phyloP scores from a whole-genome alignment of 176 grass and related monocot species.

The Typha latifolia region DNA sequence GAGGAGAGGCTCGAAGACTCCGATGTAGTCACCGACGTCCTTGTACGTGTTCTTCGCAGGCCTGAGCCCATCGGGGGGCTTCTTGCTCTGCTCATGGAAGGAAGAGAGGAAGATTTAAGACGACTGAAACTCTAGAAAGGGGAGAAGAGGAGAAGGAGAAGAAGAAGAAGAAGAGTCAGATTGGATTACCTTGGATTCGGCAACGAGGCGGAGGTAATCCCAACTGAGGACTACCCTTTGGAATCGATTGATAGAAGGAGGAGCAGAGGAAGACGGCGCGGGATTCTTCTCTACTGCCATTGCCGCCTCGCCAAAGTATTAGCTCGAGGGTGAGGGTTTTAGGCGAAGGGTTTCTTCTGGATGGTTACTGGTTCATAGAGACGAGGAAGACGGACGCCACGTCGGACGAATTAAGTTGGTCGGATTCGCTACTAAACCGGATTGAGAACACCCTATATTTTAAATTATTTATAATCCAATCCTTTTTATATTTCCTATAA shows the following conservation, averaged over 20 bases:
- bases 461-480: no score
- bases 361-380: no score
- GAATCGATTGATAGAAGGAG: conserved; percentile 46
- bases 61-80: conserved; percentile 27
- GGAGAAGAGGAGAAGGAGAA: neutral
- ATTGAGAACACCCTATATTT: no score
- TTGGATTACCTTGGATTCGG: conserved; percentile 48
- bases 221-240: conserved; percentile 77
- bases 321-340: no score
- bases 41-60: conserved; percentile 54
- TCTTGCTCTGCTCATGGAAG: conserved; percentile 25
- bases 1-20: conserved; percentile 76
- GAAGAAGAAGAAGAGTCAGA: neutral
- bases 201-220: conserved; percentile 68
- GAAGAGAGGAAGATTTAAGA: neutral
- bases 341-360: no score
- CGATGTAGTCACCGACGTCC: conserved; percentile 67
- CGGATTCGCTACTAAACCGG: no score
- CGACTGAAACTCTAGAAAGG: neutral
- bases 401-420: no score
- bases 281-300: no score
- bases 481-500: no score
- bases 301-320: no score
- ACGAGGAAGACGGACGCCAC: no score
- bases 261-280: neutral